A percentile compares a stretch with the other conserved stretches of the same genome.
These are phyloP conservation scores for Nicotiana attenuata DNA, from an alignment of 257 asterid genomes.

Conservation along the genomic window DNA sequence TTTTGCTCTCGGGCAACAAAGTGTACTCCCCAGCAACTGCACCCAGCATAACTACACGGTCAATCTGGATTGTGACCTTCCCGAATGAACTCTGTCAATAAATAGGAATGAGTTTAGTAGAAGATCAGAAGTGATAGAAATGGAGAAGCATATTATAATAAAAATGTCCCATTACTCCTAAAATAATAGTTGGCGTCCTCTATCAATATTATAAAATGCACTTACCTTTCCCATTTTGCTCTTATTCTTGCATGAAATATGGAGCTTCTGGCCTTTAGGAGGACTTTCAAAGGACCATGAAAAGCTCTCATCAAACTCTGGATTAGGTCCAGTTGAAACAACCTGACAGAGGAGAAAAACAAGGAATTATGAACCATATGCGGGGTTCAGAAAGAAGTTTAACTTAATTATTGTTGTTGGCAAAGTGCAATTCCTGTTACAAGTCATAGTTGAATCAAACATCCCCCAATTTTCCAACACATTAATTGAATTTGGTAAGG, in stretches of 20 bases:
- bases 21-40: constrained; percentile 97
- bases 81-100: constrained; percentile 84
- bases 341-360: constrained; percentile 39
- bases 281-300: constrained; percentile 97
- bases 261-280: constrained; percentile 98
- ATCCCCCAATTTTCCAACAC: background rate
- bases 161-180: background rate
- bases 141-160: background rate
- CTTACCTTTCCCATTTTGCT: constrained; percentile 98
- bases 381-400: background rate
- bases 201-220: background rate
- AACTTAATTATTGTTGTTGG: background rate
- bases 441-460: background rate
- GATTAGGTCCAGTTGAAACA: constrained; percentile 93
- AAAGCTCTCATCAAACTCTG: constrained; percentile 96
- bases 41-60: constrained; percentile 97
- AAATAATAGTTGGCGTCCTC: background rate
- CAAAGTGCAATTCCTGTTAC: background rate
- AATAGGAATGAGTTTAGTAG: background rate
- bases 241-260: constrained; percentile 98
- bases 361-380: constrained; percentile 1
- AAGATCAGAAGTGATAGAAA: background rate
- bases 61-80: constrained; percentile 95
- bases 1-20: constrained; percentile 82
- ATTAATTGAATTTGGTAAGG: background rate